phyloP scores from a whole-genome alignment of 805 yeast species.

The Metschnikowia bowlesiae region DNA sequence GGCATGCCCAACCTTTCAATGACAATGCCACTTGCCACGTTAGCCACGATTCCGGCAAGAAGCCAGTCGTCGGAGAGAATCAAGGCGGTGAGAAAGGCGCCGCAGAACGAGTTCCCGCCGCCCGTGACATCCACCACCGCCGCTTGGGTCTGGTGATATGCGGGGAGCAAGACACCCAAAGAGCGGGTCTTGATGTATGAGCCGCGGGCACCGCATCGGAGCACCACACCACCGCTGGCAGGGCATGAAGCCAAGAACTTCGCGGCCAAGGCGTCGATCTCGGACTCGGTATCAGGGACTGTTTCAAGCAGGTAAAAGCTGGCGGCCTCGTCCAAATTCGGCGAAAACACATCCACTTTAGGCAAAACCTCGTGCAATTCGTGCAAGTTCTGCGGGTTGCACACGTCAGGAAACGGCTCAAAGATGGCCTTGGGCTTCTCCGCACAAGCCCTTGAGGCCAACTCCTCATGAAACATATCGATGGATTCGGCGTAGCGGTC shows the following conservation, averaged over 20 bases:
- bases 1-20: slow-evolving; percentile 83
- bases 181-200: slow-evolving; percentile 43
- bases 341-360: slow-evolving; percentile 61
- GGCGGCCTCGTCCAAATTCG: slow-evolving; percentile 83
- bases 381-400: slow-evolving; percentile 45
- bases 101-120: slow-evolving; percentile 44
- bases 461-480: slow-evolving; percentile 18
- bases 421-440: slow-evolving; percentile 50
- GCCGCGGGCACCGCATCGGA: slow-evolving; percentile 77
- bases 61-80: slow-evolving; percentile 46
- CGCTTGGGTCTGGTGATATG: slow-evolving; percentile 55
- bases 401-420: slow-evolving; percentile 85
- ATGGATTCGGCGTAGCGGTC: slow-evolving; percentile 51
- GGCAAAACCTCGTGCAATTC: slow-evolving; percentile 35
- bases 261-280: slow-evolving; percentile 31
- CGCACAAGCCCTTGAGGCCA: background rate
- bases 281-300: slow-evolving; percentile 34
- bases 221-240: slow-evolving; percentile 46
- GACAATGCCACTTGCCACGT: slow-evolving; percentile 74
- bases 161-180: slow-evolving; percentile 52
- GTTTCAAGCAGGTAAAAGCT: slow-evolving; percentile 47
- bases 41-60: slow-evolving; percentile 62
- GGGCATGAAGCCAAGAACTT: slow-evolving; percentile 30
- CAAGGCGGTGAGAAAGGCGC: slow-evolving; percentile 50
- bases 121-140: slow-evolving; percentile 42